These are phyloP conservation scores for Serendipita vermifera DNA, from an alignment of 768 basidiomycete species.

Conservation along the genomic window DNA sequence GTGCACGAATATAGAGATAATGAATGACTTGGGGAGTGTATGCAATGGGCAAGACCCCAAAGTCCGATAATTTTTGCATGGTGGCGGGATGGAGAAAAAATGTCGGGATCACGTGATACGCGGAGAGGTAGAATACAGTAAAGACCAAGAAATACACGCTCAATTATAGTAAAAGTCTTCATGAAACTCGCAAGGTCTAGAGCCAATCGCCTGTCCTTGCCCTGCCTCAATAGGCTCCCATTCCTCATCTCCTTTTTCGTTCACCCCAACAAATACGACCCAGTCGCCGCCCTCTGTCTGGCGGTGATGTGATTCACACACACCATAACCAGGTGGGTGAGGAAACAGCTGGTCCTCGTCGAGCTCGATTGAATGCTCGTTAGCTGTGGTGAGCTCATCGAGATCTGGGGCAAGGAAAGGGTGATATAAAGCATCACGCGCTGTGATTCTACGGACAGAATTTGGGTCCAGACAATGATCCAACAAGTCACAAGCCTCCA, in stretches of 20 bases:
- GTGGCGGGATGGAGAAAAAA: background rate
- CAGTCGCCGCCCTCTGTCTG: conserved; percentile 38
- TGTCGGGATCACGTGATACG: no score
- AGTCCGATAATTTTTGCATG: conserved; percentile 18
- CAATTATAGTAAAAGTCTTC: background rate
- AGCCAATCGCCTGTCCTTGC: conserved; percentile 20
- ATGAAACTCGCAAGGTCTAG: conserved; percentile 20
- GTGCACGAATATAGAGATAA: conserved; percentile 63
- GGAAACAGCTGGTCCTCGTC: conserved; percentile 53
- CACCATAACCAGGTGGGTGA: conserved; percentile 52
- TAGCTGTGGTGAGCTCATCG: conserved; percentile 19
- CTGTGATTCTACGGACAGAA: conserved; percentile 62
- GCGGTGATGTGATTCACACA: conserved; percentile 51
- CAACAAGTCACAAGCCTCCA: conserved; percentile 57
- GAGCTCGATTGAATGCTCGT: conserved; percentile 26
- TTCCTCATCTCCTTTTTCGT: conserved; percentile 14
- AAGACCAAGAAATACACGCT: background rate
- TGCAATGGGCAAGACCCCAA: conserved; percentile 28
- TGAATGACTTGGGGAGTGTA: conserved; percentile 40
- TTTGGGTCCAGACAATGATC: conserved; percentile 64
- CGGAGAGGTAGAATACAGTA: background rate
- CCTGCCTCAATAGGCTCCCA: conserved; percentile 16
- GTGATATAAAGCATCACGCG: conserved; percentile 63
- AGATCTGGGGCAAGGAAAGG: conserved; percentile 47
- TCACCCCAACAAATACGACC: conserved; percentile 29